Evolutionary conservation across 495 filamentous ascomycete genomes (phyloP).

Genomic region (Podospora bellae-mahoneyi): DNA sequence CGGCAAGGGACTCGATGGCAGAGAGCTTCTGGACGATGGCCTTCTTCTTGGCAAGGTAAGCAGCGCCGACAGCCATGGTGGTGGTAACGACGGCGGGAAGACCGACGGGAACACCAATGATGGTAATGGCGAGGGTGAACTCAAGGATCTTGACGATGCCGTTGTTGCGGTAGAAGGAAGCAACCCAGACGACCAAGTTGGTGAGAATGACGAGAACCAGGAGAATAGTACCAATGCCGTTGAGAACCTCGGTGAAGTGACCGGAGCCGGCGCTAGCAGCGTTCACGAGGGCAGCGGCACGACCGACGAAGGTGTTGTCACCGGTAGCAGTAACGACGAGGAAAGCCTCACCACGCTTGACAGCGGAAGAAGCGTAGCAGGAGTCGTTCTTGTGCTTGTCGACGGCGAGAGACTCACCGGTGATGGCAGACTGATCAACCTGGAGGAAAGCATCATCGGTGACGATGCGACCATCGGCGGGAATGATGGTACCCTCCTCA

Average conservation of each 20-base stretch:
- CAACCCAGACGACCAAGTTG: slow-evolving; percentile 77
- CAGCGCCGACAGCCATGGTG: slow-evolving; percentile 94
- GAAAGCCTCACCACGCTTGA: slow-evolving; percentile 85
- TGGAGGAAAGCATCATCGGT: slow-evolving; percentile 78
- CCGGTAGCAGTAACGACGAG: slow-evolving; percentile 78
- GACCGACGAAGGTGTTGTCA: slow-evolving; percentile 85
- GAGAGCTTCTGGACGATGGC: slow-evolving; percentile 96
- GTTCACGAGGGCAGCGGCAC: slow-evolving; percentile 79
- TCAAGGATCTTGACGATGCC: slow-evolving; percentile 70
- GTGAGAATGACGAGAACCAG: slow-evolving; percentile 77
- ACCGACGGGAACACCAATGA: slow-evolving; percentile 94
- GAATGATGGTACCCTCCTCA: slow-evolving; percentile 88
- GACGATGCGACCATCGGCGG: slow-evolving; percentile 81
- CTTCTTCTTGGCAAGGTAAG: slow-evolving; percentile 90
- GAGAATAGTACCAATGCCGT: slow-evolving; percentile 79
- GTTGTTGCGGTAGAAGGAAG: slow-evolving; percentile 83
- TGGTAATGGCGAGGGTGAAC: slow-evolving; percentile 82
- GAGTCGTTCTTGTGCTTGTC: slow-evolving; percentile 77
- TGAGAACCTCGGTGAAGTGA: slow-evolving; percentile 87
- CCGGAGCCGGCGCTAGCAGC: slow-evolving; percentile 66
- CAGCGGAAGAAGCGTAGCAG: slow-evolving; percentile 78
- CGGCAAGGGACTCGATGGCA: slow-evolving; percentile 90
- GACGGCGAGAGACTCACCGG: slow-evolving; percentile 87
- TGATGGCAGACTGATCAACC: slow-evolving; percentile 89
- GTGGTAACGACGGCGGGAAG: slow-evolving; percentile 93